phyloP scores from a whole-genome alignment of 441 rosid genomes.

The Adansonia rubrostipa region DNA sequence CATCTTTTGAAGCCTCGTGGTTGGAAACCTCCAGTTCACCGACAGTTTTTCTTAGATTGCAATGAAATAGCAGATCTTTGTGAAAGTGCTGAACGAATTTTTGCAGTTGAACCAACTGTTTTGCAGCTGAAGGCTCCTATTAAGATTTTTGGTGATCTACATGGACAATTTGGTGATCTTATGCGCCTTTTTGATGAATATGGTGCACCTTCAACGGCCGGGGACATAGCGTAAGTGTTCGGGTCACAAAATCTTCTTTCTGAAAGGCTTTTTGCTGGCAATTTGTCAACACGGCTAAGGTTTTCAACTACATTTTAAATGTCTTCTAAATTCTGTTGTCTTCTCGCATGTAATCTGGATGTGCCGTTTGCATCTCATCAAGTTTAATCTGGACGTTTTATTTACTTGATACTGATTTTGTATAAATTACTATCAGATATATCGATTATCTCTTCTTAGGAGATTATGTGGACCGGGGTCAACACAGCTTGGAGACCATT shows the following conservation, averaged over 20 bases:
- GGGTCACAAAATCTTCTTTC: background rate
- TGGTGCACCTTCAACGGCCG: conserved; percentile 98
- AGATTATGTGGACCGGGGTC: conserved; percentile 99
- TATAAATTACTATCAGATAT: conserved; percentile 62
- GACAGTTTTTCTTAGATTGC: conserved; percentile 98
- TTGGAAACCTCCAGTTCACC: conserved; percentile 97
- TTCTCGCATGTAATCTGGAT: background rate
- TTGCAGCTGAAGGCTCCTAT: conserved; percentile 92
- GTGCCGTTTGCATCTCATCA: background rate
- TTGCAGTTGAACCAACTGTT: conserved; percentile 89
- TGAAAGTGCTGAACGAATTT: conserved; percentile 86
- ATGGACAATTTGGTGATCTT: conserved; percentile 99
- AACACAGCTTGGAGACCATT: conserved; percentile 96
- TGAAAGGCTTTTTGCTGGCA: background rate
- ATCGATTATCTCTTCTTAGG: conserved; percentile 98
- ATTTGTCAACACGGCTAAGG: background rate
- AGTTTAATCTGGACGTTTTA: conserved; percentile 2
- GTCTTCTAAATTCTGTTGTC: background rate
- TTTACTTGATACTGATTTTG: conserved; percentile 29
- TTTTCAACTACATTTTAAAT: background rate
- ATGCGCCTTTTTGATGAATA: conserved; percentile 99
- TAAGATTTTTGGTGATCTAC: conserved; percentile 97
- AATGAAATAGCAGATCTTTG: conserved; percentile 98
- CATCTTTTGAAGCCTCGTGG: conserved; percentile 97
- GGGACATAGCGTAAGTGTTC: conserved; percentile 92